These are phyloP conservation scores for Echinosophora koreensis DNA, from an alignment of 306 rosid genomes.

Conservation along the genomic window DNA sequence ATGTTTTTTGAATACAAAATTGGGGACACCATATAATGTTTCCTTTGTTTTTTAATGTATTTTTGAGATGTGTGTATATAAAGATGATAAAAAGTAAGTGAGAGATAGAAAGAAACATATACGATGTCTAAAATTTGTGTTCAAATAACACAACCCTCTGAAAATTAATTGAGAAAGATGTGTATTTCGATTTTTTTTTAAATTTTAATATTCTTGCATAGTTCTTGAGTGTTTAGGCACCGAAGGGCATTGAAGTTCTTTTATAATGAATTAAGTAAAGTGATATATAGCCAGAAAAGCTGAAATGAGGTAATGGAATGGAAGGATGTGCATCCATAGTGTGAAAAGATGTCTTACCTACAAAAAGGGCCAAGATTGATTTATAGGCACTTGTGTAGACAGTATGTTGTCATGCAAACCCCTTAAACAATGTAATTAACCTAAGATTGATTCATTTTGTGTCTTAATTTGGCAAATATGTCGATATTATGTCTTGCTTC, in stretches of 20 bases:
- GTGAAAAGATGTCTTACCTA: conserved; percentile 42
- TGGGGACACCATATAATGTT: too few species aligned
- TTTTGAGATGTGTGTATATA: too few species aligned
- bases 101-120: too few species aligned
- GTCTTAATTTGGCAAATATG: conserved; percentile 45
- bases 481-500: conserved; percentile 59
- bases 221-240: too few species aligned
- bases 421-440: background rate
- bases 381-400: conserved; percentile 45
- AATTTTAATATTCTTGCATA: too few species aligned
- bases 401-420: conserved; percentile 68
- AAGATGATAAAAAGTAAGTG: too few species aligned
- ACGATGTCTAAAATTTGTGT: too few species aligned
- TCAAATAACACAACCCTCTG: too few species aligned
- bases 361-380: background rate
- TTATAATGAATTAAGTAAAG: background rate
- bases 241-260: conserved; percentile 34
- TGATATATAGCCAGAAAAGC: conserved; percentile 25
- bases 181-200: too few species aligned
- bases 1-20: too few species aligned
- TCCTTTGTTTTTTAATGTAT: too few species aligned
- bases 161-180: too few species aligned
- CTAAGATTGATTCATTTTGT: background rate
- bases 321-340: conserved; percentile 34
- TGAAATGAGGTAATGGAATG: conserved; percentile 11